Conservation (phyloP, 169 alveolate species). For the Eimeria necatrix region DNA sequence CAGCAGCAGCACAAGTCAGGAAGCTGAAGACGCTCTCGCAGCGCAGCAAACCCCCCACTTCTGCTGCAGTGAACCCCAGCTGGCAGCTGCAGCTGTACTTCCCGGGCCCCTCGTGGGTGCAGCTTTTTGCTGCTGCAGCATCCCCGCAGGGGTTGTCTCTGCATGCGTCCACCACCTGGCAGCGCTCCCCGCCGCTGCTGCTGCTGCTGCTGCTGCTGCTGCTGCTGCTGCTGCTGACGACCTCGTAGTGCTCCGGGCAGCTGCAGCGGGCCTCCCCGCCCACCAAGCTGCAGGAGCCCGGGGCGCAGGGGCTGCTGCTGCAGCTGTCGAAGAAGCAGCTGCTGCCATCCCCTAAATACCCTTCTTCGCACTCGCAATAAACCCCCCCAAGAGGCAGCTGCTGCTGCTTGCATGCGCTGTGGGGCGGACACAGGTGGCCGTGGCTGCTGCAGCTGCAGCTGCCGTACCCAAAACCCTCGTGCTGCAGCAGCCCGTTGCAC, state of each 20-base stretch:
- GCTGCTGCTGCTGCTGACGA: too few relatives aligned
- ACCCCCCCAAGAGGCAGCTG: conserved; percentile 1
- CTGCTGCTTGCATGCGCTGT: neutral
- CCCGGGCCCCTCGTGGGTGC: conserved; percentile 47
- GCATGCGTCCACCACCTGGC: neutral
- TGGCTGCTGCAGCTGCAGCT: neutral
- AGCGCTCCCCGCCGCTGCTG: too few relatives aligned
- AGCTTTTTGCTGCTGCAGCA: neutral
- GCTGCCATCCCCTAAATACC: conserved; percentile 8
- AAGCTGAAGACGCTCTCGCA: neutral
- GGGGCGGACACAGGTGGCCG: neutral
- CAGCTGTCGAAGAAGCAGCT: neutral
- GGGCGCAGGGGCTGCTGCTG: neutral
- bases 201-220: too few relatives aligned
- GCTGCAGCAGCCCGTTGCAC: neutral
- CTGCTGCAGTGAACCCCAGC: neutral
- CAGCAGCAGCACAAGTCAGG: neutral
- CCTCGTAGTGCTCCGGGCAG: conserved; percentile 28
- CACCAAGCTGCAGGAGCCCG: neutral
- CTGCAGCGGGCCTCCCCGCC: neutral
- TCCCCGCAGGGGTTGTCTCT: conserved; percentile 23
- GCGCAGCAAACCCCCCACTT: neutral
- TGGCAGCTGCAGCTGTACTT: neutral
- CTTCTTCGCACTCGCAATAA: conserved; percentile 19
- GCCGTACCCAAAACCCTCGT: neutral